These are phyloP conservation scores for Trypanosoma congolense DNA, from an alignment of 208 protist species.

Conservation along the genomic window DNA sequence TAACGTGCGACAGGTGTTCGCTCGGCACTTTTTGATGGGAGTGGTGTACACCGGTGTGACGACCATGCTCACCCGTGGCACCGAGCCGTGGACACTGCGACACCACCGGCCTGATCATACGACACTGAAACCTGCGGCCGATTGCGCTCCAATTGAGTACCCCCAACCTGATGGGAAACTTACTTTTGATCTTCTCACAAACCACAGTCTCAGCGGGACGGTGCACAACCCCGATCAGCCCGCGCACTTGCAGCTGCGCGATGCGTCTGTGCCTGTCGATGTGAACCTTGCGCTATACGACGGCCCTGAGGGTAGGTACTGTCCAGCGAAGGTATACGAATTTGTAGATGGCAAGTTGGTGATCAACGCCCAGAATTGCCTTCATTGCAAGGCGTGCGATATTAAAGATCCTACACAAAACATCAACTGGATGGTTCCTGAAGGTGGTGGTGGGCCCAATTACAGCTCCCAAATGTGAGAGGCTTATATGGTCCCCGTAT, in stretches of 20 bases:
- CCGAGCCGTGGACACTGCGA: conserved; percentile 89
- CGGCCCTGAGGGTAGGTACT: conserved; percentile 93
- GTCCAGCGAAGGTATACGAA: conserved; percentile 97
- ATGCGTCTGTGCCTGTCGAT: conserved; percentile 64
- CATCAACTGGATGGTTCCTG: conserved; percentile 96
- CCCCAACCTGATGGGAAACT: conserved; percentile 95
- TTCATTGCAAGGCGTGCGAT: conserved; percentile 99
- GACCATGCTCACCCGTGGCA: conserved; percentile 68
- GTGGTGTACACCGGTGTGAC: conserved; percentile 83
- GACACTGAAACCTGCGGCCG: conserved; percentile 55
- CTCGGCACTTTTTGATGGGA: conserved; percentile 75
- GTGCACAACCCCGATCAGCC: conserved; percentile 96
- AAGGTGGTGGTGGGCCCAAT: conserved; percentile 87
- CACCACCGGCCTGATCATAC: conserved; percentile 75
- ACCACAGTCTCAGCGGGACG: conserved; percentile 92
- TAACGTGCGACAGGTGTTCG: conserved; percentile 93
- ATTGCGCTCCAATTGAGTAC: conserved; percentile 91
- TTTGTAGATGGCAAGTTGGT: conserved; percentile 86
- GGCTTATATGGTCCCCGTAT: neutral
- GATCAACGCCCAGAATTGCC: conserved; percentile 98
- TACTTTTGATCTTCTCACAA: conserved; percentile 96
- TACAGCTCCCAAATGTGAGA: conserved; percentile 82
- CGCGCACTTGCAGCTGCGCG: conserved; percentile 86
- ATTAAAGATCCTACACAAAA: conserved; percentile 98
- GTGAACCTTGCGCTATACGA: conserved; percentile 88